Percentiles rank a stretch among this genome's conserved stretches.
Evolutionary conservation across 2,329 filamentous ascomycete genomes (phyloP).

Genomic region (Graphiopsis chlorocephala): DNA sequence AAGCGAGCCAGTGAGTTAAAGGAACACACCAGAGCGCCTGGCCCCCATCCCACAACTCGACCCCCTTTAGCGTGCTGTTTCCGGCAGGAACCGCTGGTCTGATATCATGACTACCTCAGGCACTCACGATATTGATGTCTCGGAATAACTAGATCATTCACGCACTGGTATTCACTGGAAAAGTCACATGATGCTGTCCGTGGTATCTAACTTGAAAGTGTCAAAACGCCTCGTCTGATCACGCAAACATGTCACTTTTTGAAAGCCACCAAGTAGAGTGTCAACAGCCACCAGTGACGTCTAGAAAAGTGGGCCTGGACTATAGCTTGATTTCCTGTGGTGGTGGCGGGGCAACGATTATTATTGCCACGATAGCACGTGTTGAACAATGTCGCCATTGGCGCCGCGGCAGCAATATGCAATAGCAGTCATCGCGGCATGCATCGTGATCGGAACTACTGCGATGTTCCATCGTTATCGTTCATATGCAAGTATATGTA

Average conservation of each 20-base stretch:
- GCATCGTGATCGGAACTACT: background rate
- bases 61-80: background rate
- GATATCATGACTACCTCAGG: background rate
- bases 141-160: background rate
- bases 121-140: background rate
- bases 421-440: background rate
- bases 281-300: background rate
- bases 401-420: background rate
- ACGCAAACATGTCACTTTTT: background rate
- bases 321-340: background rate
- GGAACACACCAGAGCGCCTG: background rate
- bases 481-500: background rate
- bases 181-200: background rate
- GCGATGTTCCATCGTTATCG: background rate
- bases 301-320: background rate
- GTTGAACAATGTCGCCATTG: background rate
- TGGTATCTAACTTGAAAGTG: background rate
- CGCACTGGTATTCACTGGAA: background rate
- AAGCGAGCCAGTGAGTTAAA: background rate
- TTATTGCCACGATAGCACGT: background rate
- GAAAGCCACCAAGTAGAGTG: background rate
- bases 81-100: conserved; percentile 5
- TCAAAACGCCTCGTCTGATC: background rate
- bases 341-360: background rate
- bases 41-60: background rate